Evolutionary conservation across 306 rosid genomes (phyloP).

Genomic region (Acacia melanoxylon): DNA sequence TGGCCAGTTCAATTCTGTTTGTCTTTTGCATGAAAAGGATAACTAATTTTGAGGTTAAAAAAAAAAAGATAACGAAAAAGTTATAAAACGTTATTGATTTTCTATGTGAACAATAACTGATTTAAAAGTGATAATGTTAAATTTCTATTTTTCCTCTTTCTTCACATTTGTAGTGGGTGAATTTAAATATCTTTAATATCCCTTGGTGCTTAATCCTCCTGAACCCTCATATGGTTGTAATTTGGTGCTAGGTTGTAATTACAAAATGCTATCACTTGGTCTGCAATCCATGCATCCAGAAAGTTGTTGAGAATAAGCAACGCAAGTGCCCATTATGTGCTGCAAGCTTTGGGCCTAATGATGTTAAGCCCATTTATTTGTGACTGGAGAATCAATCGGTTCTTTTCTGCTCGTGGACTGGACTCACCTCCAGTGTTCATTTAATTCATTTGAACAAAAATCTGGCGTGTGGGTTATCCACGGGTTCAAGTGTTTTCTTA

Average conservation of each 20-base stretch:
- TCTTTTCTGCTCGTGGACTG: constrained; percentile 29
- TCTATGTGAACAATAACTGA: not conserved
- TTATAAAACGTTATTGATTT: not conserved
- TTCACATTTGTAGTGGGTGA: not conserved
- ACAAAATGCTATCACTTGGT: constrained; percentile 99
- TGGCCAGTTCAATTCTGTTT: not conserved
- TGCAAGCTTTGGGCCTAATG: constrained; percentile 88
- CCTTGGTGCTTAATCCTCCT: not conserved
- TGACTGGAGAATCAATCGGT: constrained; percentile 41
- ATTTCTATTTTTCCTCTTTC: not conserved
- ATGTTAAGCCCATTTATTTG: constrained; percentile 87
- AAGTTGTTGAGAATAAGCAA: constrained; percentile 71
- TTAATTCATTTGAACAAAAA: constrained; percentile 32
- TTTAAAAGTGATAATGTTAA: not conserved
- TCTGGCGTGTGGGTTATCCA: constrained; percentile 35
- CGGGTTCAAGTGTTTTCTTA: constrained; percentile 45
- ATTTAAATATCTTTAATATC: not conserved
- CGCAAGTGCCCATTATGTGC: constrained; percentile 91
- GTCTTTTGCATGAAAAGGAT: not conserved
- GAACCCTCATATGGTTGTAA: constrained; percentile 6
- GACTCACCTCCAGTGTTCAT: constrained; percentile 28
- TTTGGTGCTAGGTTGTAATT: constrained; percentile 80
- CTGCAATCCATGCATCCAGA: constrained; percentile 82
- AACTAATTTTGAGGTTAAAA: not conserved
- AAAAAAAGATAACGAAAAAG: not conserved